Percentiles rank a stretch among this genome's conserved stretches.
Evolutionary conservation across 2,329 filamentous ascomycete species (phyloP).

Genomic region (Thielaviopsis ethacetica): DNA sequence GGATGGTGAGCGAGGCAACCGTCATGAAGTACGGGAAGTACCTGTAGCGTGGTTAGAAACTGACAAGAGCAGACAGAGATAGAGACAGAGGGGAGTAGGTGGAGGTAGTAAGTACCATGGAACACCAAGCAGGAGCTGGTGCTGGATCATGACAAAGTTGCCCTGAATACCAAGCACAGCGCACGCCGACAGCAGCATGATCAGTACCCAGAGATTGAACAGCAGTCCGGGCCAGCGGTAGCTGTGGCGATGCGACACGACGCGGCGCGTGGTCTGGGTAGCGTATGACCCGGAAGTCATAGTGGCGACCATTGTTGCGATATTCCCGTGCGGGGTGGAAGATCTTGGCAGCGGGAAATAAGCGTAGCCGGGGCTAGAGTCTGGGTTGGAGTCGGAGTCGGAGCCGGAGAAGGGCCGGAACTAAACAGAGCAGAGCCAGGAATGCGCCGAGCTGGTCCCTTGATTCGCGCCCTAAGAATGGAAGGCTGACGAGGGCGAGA

Average conservation of each 20-base stretch:
- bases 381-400: neutral
- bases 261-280: slow-evolving; percentile 6
- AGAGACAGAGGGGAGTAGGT: neutral
- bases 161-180: slow-evolving; percentile 46
- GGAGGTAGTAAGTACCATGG: slow-evolving; percentile 44
- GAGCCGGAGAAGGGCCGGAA: neutral
- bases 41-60: slow-evolving; percentile 24
- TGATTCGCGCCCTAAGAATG: neutral
- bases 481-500: neutral
- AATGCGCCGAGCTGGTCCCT: neutral
- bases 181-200: slow-evolving; percentile 44
- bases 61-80: too few relatives aligned
- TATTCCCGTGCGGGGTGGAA: neutral
- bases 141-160: slow-evolving; percentile 42
- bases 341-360: too few relatives aligned
- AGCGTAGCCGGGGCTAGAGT: too few relatives aligned
- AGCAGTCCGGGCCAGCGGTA: slow-evolving; percentile 56
- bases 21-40: slow-evolving; percentile 53
- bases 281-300: slow-evolving; percentile 7
- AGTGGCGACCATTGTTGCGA: slow-evolving; percentile 2
- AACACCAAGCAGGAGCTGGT: slow-evolving; percentile 34
- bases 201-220: slow-evolving; percentile 50
- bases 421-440: neutral
- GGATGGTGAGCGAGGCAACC: slow-evolving; percentile 39
- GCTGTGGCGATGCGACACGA: slow-evolving; percentile 31